Evolutionary conservation across 768 basidiomycete species (phyloP).

Genomic region (Heimioporus sp.): DNA sequence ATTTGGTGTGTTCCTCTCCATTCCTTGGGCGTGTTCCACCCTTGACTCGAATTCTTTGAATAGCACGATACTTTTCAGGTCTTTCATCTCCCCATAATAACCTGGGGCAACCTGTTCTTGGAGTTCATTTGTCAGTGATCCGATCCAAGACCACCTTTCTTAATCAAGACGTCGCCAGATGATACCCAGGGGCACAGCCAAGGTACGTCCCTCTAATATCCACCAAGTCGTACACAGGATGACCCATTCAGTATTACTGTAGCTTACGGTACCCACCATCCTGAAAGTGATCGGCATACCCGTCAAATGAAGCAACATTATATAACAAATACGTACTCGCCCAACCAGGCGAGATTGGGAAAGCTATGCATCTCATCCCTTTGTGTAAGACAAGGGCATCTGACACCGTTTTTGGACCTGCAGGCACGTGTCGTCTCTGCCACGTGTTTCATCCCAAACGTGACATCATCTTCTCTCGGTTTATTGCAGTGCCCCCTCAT

Average conservation of each 20-base stretch:
- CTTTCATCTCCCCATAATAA: not conserved
- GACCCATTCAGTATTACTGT: not conserved
- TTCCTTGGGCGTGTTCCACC: no score
- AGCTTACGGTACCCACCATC: not conserved
- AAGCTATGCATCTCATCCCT: no score
- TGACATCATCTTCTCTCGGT: conserved; percentile 1
- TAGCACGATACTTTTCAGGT: not conserved
- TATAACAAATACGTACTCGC: no score
- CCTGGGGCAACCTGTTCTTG: not conserved
- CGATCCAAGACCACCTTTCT: not conserved
- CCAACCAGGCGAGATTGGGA: not conserved
- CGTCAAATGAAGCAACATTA: not conserved
- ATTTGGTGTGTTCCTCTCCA: not conserved
- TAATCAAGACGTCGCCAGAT: conserved; percentile 3
- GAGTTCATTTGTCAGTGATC: not conserved
- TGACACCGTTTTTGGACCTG: not conserved
- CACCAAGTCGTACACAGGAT: not conserved
- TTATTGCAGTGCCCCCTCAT: conserved; percentile 1
- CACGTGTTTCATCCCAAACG: conserved; percentile 7
- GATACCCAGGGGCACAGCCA: not conserved
- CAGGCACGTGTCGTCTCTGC: conserved; percentile 4
- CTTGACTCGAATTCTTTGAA: not conserved
- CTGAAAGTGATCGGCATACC: conserved; percentile 9
- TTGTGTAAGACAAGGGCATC: not conserved
- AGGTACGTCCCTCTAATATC: conserved; percentile 8